Percentiles rank a stretch among this genome's conserved stretches.
Conservation (phyloP, 169 alveolate species). For the Toxoplasma gondii region DNA sequence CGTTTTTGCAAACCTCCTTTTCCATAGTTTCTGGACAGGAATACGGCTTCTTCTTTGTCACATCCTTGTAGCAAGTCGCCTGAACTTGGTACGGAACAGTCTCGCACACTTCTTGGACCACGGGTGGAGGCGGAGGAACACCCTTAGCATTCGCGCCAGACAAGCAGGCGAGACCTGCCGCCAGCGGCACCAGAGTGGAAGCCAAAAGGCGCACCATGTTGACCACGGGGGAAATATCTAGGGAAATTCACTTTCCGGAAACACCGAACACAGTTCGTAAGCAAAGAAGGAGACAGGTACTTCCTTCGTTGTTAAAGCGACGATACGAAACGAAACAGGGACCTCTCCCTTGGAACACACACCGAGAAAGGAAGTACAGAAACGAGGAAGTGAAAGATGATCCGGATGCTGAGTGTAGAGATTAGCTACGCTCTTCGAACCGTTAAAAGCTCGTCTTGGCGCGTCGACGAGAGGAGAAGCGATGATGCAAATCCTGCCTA, state of each 20-base stretch:
- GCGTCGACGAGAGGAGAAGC: too few relatives aligned
- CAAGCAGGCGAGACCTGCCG: constrained; percentile 1
- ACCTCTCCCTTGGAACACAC: background rate
- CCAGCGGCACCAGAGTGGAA: background rate
- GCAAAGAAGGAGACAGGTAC: background rate
- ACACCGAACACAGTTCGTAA: background rate
- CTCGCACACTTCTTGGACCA: constrained; percentile 25
- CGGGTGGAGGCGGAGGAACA: constrained; percentile 24
- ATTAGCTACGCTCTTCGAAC: too few relatives aligned
- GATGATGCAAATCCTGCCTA: too few relatives aligned
- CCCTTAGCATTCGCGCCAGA: background rate
- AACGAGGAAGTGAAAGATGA: background rate
- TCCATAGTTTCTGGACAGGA: constrained; percentile 37
- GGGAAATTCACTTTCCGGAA: background rate
- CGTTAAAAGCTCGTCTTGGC: too few relatives aligned
- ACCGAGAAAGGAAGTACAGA: background rate
- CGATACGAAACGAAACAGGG: background rate
- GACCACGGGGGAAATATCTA: background rate
- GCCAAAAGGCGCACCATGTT: background rate
- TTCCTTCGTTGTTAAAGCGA: background rate
- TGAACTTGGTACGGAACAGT: constrained; percentile 45
- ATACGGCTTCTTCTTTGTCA: constrained; percentile 23
- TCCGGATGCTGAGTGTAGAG: too few relatives aligned
- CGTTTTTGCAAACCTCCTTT: constrained; percentile 43
- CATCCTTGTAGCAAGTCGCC: constrained; percentile 44